Evolutionary conservation across 1,284 basidiomycete species (phyloP).

Genomic region (Apiotrichum mycotoxinovorans): DNA sequence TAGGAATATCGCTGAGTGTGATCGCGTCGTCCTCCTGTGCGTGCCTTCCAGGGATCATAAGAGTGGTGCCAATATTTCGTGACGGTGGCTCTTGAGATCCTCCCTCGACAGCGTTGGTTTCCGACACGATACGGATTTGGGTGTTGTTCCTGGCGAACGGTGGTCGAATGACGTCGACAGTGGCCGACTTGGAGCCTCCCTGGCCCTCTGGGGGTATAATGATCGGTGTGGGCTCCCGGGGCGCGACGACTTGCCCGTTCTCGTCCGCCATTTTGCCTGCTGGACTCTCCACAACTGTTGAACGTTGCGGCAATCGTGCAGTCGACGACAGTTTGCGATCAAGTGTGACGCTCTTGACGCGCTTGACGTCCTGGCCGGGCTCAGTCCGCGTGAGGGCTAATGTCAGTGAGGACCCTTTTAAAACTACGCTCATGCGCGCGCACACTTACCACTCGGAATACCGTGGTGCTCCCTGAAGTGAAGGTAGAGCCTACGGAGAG

Average conservation of each 20-base stretch:
- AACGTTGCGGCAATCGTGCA: conserved; percentile 84
- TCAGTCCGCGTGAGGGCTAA: conserved; percentile 20
- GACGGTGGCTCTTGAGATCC: conserved; percentile 56
- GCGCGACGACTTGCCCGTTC: conserved; percentile 51
- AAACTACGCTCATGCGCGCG: too few relatives aligned
- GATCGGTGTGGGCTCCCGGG: not conserved
- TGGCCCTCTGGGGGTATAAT: conserved; percentile 2
- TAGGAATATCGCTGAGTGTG: conserved; percentile 94
- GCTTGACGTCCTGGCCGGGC: conserved; percentile 76
- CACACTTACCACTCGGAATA: conserved; percentile 58
- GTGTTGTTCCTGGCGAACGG: conserved; percentile 76
- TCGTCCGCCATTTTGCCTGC: conserved; percentile 78
- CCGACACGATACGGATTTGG: conserved; percentile 80
- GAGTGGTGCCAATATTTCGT: conserved; percentile 54
- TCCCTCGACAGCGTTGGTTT: conserved; percentile 4
- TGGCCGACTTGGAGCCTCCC: conserved; percentile 19
- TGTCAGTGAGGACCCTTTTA: conserved; percentile 3
- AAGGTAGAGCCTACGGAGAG: conserved; percentile 83
- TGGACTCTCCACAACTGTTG: conserved; percentile 94
- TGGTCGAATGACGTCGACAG: conserved; percentile 61
- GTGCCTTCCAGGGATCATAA: conserved; percentile 59
- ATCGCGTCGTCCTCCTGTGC: conserved; percentile 18
- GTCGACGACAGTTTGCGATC: conserved; percentile 88
- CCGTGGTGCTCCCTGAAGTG: conserved; percentile 88
- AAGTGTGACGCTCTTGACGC: conserved; percentile 84